phyloP scores from a whole-genome alignment of 2,329 filamentous ascomycete genomes.

The Chaetomiaceae sp. region DNA sequence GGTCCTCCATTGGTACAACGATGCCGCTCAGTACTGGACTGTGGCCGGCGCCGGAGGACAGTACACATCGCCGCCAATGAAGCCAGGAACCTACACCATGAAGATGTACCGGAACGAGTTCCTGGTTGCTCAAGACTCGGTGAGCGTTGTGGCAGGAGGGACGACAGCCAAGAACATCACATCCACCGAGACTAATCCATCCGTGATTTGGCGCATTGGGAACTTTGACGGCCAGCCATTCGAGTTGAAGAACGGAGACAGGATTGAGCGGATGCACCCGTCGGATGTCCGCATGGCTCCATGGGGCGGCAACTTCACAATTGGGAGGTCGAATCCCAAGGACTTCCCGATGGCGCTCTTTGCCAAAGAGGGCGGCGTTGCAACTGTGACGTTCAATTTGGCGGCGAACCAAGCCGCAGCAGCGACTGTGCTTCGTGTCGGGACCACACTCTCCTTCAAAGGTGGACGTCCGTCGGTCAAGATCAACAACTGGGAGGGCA shows the following conservation, averaged over 20 bases:
- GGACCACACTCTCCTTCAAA: constrained; percentile 54
- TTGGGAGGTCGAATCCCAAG: background rate
- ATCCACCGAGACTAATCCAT: background rate
- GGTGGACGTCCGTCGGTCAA: constrained; percentile 48
- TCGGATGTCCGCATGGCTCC: background rate
- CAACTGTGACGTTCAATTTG: constrained; percentile 49
- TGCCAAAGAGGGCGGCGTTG: constrained; percentile 42
- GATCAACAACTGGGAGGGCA: constrained; percentile 32
- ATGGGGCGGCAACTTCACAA: background rate
- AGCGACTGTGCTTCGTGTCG: constrained; percentile 47
- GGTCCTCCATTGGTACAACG: background rate
- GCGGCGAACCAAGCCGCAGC: constrained; percentile 38
- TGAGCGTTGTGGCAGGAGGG: background rate
- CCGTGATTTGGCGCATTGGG: background rate
- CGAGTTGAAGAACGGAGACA: background rate
- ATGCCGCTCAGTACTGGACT: background rate
- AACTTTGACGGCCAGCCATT: background rate
- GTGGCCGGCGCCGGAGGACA: background rate
- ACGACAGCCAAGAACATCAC: background rate
- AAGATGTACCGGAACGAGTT: background rate
- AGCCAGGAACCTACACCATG: background rate
- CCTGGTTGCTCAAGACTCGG: background rate
- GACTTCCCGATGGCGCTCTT: background rate
- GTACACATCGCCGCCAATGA: background rate
- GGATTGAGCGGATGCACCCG: background rate